These are phyloP conservation scores for Erigeron philadelphicus DNA, from an alignment of 140 eudicot genomes.

Conservation along the genomic window DNA sequence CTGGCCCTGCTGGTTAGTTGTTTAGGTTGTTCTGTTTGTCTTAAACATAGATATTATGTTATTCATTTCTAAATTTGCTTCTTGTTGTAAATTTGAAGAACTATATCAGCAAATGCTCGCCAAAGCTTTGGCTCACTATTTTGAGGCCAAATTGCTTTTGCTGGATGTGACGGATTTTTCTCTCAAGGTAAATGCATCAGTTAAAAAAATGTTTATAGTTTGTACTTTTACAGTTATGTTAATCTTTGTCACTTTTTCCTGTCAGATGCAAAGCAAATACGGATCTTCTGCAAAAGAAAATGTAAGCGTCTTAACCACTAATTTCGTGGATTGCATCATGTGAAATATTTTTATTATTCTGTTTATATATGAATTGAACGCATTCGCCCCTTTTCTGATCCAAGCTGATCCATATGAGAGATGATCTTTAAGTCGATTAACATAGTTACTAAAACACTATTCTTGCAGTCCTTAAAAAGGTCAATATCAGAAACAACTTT, in stretches of 20 bases:
- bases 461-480: conserved; percentile 62
- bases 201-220: neutral
- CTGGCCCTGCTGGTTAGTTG: conserved; percentile 91
- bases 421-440: conserved; percentile 16
- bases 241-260: conserved; percentile 14
- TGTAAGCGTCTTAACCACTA: conserved; percentile 42
- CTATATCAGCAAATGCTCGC: conserved; percentile 96
- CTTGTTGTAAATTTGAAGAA: conserved; percentile 43
- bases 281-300: conserved; percentile 52
- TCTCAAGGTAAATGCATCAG: conserved; percentile 48
- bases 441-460: conserved; percentile 24
- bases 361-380: neutral
- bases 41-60: neutral
- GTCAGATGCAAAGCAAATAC: conserved; percentile 79
- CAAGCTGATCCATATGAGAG: neutral
- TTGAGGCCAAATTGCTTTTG: conserved; percentile 73
- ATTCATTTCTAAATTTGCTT: neutral
- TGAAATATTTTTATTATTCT: neutral
- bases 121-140: conserved; percentile 80
- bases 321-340: conserved; percentile 7
- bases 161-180: conserved; percentile 79
- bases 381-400: conserved; percentile 4
- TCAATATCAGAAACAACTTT: conserved; percentile 69
- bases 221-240: conserved; percentile 10
- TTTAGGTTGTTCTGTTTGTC: conserved; percentile 17